A percentile compares a stretch with the other conserved stretches of the same genome.
Conservation (phyloP, 495 filamentous ascomycete species). For the Neurospora sp. region DNA sequence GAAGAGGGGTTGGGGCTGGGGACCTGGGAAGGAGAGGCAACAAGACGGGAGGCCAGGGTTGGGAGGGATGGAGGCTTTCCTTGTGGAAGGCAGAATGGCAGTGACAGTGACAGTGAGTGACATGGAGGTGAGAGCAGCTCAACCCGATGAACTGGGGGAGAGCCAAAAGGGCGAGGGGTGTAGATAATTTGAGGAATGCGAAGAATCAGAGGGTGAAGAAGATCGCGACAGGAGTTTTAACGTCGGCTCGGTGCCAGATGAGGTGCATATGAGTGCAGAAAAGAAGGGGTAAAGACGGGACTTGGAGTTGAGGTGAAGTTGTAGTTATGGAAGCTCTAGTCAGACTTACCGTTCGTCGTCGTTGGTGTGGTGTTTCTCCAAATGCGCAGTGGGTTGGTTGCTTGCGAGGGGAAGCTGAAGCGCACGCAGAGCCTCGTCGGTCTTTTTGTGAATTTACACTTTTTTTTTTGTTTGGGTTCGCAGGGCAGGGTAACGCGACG, state of each 20-base stretch:
- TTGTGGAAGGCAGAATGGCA: constrained; percentile 9
- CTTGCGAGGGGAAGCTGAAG: not conserved
- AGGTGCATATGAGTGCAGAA: not conserved
- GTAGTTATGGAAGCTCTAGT: not conserved
- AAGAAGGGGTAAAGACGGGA: not conserved
- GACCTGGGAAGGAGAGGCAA: constrained; percentile 9
- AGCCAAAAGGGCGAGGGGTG: not conserved
- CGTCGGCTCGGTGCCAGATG: not conserved
- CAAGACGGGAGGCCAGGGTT: constrained; percentile 8
- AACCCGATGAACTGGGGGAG: not conserved
- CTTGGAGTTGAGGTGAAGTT: not conserved
- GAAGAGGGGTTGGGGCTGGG: constrained; percentile 19
- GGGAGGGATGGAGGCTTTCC: constrained; percentile 11
- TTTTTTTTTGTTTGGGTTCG: not conserved
- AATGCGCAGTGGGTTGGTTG: not conserved
- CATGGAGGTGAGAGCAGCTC: constrained; percentile 1
- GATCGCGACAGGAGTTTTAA: not conserved
- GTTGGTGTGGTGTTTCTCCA: not conserved
- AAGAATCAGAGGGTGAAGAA: not conserved
- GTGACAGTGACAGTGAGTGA: not conserved
- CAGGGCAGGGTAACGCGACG: constrained; percentile 1
- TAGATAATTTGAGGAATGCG: not conserved
- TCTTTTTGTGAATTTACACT: not conserved
- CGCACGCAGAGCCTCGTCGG: not conserved
- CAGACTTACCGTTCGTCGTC: not conserved